Conservation (phyloP, 2,329 filamentous ascomycete genomes). For the Talaromyces sp. region DNA sequence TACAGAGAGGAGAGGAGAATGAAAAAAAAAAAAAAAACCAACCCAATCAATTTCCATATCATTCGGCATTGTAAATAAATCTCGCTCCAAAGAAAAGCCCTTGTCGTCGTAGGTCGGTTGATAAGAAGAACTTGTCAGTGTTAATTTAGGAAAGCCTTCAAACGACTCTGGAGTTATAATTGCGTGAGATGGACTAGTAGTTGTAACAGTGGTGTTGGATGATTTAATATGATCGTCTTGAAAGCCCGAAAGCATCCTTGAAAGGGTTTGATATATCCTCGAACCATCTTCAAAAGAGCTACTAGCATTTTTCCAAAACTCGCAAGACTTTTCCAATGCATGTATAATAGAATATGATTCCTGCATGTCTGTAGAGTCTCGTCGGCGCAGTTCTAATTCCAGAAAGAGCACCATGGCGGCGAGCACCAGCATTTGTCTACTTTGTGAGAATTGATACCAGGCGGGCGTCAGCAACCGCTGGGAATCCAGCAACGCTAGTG, state of each 20-base stretch:
- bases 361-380: background rate
- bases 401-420: constrained; percentile 9
- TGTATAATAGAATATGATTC: background rate
- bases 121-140: background rate
- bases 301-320: constrained; percentile 4
- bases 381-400: constrained; percentile 9
- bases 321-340: constrained; percentile 6
- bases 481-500: constrained; percentile 25
- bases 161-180: background rate
- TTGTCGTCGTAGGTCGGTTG: background rate
- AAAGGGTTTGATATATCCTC: constrained; percentile 4
- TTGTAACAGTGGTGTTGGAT: background rate
- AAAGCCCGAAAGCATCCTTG: constrained; percentile 7
- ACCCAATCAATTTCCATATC: constrained; percentile 12
- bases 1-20: background rate
- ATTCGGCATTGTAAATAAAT: constrained; percentile 7
- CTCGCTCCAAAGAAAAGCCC: background rate
- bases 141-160: background rate
- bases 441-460: constrained; percentile 7
- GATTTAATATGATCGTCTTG: background rate
- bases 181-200: background rate
- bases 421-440: constrained; percentile 1
- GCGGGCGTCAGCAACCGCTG: constrained; percentile 3
- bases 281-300: constrained; percentile 2
- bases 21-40: background rate